Evolutionary conservation across 257 asterid genomes (phyloP).

Genomic region (Parsonsia alboflavescens): DNA sequence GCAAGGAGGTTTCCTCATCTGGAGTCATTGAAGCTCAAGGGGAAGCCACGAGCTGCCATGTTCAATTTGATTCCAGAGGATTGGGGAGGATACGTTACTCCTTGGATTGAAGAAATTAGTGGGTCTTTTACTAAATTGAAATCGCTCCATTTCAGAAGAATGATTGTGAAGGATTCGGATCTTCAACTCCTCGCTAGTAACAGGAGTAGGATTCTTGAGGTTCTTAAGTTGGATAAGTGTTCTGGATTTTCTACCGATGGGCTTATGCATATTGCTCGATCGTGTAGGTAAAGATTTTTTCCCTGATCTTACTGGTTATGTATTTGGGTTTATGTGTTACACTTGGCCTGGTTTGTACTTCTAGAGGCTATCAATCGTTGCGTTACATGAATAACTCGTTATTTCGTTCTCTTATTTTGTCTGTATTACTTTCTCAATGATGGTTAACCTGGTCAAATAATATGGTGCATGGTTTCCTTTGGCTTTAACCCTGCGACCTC

Average conservation of each 20-base stretch:
- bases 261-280: constrained; percentile 39
- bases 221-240: constrained; percentile 71
- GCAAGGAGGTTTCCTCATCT: constrained; percentile 59
- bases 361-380: neutral
- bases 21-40: constrained; percentile 73
- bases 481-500: neutral
- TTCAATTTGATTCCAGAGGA: constrained; percentile 70
- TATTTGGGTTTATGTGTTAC: neutral
- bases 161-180: constrained; percentile 75
- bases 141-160: constrained; percentile 66
- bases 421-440: neutral
- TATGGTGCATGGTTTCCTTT: too few relatives aligned
- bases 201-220: constrained; percentile 42
- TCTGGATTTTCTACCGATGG: constrained; percentile 83
- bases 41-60: constrained; percentile 92
- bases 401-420: neutral
- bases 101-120: constrained; percentile 62
- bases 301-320: neutral
- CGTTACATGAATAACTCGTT: neutral
- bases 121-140: constrained; percentile 39
- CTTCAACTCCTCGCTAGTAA: constrained; percentile 43
- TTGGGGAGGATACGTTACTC: constrained; percentile 76
- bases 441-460: neutral
- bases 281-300: constrained; percentile 46
- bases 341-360: neutral